A percentile compares a stretch with the other conserved stretches of the same genome.
Evolutionary conservation across 1,284 basidiomycete species (phyloP).

Genomic region (Chondrostereum purpureum): DNA sequence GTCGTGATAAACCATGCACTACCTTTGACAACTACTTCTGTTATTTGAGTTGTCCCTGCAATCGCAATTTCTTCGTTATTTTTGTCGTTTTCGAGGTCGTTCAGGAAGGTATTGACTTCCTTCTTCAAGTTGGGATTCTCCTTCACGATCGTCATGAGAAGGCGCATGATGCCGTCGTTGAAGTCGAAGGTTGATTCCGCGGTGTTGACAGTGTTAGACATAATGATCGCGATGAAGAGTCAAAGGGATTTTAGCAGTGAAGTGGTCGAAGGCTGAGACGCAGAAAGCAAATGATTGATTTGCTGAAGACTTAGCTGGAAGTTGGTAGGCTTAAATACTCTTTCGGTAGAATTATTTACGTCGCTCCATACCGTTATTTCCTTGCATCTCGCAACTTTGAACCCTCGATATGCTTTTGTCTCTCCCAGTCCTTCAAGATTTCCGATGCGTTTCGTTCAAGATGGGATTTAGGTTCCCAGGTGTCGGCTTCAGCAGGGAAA

Average conservation of each 20-base stretch:
- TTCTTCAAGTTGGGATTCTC: too few species aligned
- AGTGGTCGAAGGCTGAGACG: not conserved
- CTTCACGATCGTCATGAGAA: too few species aligned
- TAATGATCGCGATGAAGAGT: not conserved
- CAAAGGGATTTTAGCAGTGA: too few species aligned
- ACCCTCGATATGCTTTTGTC: not conserved
- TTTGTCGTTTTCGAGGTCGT: too few species aligned
- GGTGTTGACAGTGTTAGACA: too few species aligned
- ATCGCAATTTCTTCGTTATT: too few species aligned
- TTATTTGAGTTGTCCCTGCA: too few species aligned
- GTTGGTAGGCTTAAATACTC: not conserved
- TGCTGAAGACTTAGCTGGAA: not conserved
- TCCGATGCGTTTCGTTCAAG: not conserved
- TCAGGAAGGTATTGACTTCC: too few species aligned
- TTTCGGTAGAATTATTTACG: not conserved
- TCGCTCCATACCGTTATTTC: not conserved
- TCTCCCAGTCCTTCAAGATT: not conserved
- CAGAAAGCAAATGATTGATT: not conserved
- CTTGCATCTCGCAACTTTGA: not conserved
- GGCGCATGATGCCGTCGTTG: too few species aligned
- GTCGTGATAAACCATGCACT: too few species aligned
- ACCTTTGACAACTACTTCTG: too few species aligned
- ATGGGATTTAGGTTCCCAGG: not conserved
- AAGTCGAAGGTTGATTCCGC: too few species aligned
- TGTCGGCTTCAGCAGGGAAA: not conserved